phyloP scores from a whole-genome alignment of 805 yeast species.

The Pichia pseudocactophila region DNA sequence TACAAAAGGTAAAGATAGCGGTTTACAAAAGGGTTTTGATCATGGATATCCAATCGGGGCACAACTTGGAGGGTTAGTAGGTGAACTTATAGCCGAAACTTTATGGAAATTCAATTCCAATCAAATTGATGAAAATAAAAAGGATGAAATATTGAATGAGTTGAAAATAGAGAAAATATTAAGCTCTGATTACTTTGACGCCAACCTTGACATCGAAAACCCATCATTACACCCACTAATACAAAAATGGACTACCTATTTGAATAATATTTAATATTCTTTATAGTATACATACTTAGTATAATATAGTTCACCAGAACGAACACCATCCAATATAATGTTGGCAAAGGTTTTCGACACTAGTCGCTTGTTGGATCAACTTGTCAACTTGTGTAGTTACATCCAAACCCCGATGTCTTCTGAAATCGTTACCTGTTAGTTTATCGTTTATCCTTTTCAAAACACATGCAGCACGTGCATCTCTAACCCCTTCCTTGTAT shows the following conservation, averaged over 20 bases:
- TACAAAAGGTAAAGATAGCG: slow-evolving; percentile 53
- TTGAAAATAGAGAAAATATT: slow-evolving; percentile 52
- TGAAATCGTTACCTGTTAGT: slow-evolving; percentile 88
- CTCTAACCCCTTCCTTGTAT: slow-evolving; percentile 65
- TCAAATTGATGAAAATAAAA: slow-evolving; percentile 6
- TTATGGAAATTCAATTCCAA: not conserved
- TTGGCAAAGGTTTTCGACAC: slow-evolving; percentile 91
- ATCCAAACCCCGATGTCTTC: slow-evolving; percentile 56
- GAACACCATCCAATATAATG: slow-evolving; percentile 99
- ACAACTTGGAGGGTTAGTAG: slow-evolving; percentile 53
- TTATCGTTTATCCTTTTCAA: slow-evolving; percentile 86
- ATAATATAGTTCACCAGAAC: slow-evolving; percentile 78
- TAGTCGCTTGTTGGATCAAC: slow-evolving; percentile 90
- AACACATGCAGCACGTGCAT: slow-evolving; percentile 86
- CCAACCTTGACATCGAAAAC: slow-evolving; percentile 31
- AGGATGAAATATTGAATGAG: slow-evolving; percentile 39
- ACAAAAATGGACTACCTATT: slow-evolving; percentile 17
- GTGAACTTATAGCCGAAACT: slow-evolving; percentile 49
- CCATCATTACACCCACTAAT: slow-evolving; percentile 24
- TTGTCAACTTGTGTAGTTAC: slow-evolving; percentile 90
- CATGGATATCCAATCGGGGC: slow-evolving; percentile 74
- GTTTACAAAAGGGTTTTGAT: slow-evolving; percentile 76
- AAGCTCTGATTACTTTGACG: slow-evolving; percentile 44
- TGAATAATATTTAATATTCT: not conserved
- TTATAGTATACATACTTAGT: not conserved